phyloP scores from a whole-genome alignment of 441 rosid species.

The Bocquillonia castaneifolia region DNA sequence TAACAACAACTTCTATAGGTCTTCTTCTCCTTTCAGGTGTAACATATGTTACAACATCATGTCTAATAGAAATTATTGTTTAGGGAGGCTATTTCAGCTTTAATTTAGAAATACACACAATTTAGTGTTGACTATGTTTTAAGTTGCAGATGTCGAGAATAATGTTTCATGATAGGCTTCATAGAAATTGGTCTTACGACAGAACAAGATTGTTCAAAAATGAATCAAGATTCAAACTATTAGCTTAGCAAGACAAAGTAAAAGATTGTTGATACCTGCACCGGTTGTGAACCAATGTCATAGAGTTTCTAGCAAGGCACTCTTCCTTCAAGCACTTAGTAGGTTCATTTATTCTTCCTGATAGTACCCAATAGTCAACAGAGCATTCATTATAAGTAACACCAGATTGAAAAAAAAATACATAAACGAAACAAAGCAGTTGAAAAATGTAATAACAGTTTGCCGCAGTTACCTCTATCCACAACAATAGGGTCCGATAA shows the following conservation, averaged over 20 bases:
- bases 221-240: neutral
- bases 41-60: neutral
- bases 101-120: too few species aligned
- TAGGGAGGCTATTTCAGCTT: too few species aligned
- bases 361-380: constrained; percentile 14
- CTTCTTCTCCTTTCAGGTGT: neutral
- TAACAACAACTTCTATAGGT: neutral
- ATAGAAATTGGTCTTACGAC: neutral
- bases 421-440: neutral
- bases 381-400: constrained; percentile 11
- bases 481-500: constrained; percentile 79
- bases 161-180: too few species aligned
- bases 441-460: constrained; percentile 8
- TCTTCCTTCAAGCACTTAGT: constrained; percentile 65
- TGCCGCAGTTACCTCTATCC: constrained; percentile 67
- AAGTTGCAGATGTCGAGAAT: too few species aligned
- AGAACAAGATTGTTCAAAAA: neutral
- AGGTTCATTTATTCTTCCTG: constrained; percentile 85
- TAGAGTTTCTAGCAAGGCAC: constrained; percentile 83
- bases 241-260: constrained; percentile 11
- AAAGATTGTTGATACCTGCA: constrained; percentile 58
- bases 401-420: neutral
- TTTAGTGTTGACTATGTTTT: too few species aligned
- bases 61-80: neutral
- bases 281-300: constrained; percentile 78